Evolutionary conservation across 768 basidiomycete genomes (phyloP), one percentile per base, ranked within the genome.

Genomic region (Mycena rosella): DNA sequence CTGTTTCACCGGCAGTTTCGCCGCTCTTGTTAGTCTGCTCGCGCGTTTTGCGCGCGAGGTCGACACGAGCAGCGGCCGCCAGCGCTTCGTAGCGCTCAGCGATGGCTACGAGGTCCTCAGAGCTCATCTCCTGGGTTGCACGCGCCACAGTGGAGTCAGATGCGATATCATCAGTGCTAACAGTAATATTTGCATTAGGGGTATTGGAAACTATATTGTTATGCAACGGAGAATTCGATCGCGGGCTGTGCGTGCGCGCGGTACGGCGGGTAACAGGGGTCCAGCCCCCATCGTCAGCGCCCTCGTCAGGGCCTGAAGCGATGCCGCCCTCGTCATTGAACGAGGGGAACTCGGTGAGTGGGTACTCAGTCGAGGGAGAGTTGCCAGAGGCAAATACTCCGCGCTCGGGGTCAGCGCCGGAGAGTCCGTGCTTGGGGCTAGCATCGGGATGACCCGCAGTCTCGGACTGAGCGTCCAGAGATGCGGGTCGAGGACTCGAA

Each of bases 111-210:
- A 58, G 40, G 0, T 58, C 18, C 20, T 30, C 56, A 15, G 8
- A n/a, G 20, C 40, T 58, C 42, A 58, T 58, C 10, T 58, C 44
- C 5, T n/a, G n/a, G 1, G 29, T 58, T 14, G 56, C 56, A 5
- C n/a, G 42, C n/a, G 42, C 56, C 20, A 58, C 20, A n/a, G 56
- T 58, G 27, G 56, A 45, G 4, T 40, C 22, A 32, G 40, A 58
- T 27, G 24, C 17, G 44, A 20, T 44, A 47, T 18, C 24, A 54
- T 32, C 14, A 27, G 56, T 58, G 47, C 20, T 1, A 3, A 26
- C 15, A 11, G 9, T 29, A n/a, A 5, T 45, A 32, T 47, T 30
- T 30, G 51, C n/a, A n/a, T n/a, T n/a, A n/a, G n/a, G n/a, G n/a
- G n/a, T n/a, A n/a, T n/a, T n/a, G n/a, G n/a, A n/a, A n/a, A n/a